These are phyloP conservation scores for Neospermospora avenae DNA, from an alignment of 2,329 filamentous ascomycete species.

Conservation along the genomic window DNA sequence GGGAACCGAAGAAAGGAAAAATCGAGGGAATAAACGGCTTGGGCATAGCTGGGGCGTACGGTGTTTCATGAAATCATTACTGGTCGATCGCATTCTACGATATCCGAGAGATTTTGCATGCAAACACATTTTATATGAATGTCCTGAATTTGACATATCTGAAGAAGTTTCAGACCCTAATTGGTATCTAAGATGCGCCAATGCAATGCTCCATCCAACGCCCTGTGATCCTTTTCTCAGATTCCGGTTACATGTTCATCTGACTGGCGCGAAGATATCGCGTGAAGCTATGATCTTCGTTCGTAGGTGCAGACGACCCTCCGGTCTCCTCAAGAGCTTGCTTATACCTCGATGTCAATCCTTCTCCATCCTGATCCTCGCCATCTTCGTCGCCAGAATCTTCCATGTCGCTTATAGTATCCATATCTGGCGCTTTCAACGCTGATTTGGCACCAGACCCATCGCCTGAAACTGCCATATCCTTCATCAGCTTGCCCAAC, in stretches of 20 bases:
- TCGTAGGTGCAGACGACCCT: conserved; percentile 36
- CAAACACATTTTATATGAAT: not conserved
- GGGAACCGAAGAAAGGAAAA: not conserved
- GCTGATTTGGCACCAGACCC: conserved; percentile 35
- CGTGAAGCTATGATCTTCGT: conserved; percentile 36
- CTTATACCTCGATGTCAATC: conserved; percentile 73
- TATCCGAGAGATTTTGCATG: not conserved
- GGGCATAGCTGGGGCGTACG: conserved; percentile 15
- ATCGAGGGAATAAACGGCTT: not conserved
- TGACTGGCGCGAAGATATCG: conserved; percentile 35
- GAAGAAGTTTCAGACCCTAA: conserved; percentile 5
- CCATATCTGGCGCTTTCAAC: conserved; percentile 36
- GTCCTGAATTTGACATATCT: not conserved
- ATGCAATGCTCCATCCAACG: conserved; percentile 30
- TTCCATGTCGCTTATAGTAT: conserved; percentile 36
- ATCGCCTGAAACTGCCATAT: conserved; percentile 65
- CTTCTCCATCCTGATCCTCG: conserved; percentile 57
- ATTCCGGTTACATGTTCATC: conserved; percentile 29
- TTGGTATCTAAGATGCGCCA: conserved; percentile 34
- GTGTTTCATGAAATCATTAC: not conserved
- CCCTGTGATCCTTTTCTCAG: conserved; percentile 14
- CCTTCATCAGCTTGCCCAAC: conserved; percentile 89
- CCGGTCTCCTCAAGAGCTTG: conserved; percentile 60
- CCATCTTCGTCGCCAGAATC: conserved; percentile 56
- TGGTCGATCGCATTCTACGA: not conserved